Conservation (phyloP, 192 early-diverging fungal genomes). For the Coemansia sp. region DNA sequence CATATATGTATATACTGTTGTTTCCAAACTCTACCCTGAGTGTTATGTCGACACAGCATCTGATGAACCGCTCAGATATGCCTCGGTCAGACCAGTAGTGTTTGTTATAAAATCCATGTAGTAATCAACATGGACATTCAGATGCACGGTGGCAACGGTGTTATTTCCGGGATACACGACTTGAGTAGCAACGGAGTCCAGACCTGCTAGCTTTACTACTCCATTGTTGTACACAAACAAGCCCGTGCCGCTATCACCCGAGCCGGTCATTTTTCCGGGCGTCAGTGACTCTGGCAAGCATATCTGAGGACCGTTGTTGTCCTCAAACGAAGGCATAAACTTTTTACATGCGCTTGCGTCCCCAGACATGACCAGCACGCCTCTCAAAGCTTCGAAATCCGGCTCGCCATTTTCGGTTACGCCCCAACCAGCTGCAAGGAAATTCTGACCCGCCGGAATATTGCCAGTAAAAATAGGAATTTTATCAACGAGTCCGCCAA, state of each 20-base stretch:
- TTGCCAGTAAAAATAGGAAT: constrained; percentile 5
- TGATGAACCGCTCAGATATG: constrained; percentile 5
- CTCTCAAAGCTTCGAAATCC: neutral
- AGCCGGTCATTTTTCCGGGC: constrained; percentile 25
- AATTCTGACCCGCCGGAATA: neutral
- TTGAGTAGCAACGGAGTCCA: constrained; percentile 30
- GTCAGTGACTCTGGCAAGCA: constrained; percentile 14
- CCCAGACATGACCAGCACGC: constrained; percentile 3
- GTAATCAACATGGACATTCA: constrained; percentile 37
- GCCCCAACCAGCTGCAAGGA: constrained; percentile 23
- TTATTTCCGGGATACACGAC: constrained; percentile 8
- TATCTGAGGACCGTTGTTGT: constrained; percentile 15
- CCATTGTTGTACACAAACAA: constrained; percentile 25
- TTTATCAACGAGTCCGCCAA: constrained; percentile 1
- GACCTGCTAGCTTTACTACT: constrained; percentile 24
- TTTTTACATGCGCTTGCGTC: neutral
- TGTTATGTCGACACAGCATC: neutral
- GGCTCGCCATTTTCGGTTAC: neutral
- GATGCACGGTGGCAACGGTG: constrained; percentile 24
- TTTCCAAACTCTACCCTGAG: neutral
- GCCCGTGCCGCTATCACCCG: constrained; percentile 37
- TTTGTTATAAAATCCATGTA: constrained; percentile 42
- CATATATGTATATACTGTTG: neutral
- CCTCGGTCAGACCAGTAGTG: constrained; percentile 26
- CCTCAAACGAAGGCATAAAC: constrained; percentile 1